Evolutionary conservation across 208 protist species (phyloP).

Genomic region (Endotrypanum monterogeii): DNA sequence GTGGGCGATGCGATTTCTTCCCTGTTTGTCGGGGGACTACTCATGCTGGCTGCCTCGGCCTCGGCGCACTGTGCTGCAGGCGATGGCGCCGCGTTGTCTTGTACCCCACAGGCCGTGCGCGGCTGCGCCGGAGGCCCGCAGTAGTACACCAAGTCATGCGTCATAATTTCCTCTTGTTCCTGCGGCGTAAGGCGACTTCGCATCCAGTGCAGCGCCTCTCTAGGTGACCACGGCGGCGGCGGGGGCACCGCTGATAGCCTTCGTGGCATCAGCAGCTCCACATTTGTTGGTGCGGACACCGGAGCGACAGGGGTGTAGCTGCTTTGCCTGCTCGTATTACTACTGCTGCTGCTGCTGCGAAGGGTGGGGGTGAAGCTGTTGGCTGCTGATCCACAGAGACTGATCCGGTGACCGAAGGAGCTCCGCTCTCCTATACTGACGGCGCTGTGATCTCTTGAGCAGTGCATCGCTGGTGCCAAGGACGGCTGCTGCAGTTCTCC

Average conservation of each 20-base stretch:
- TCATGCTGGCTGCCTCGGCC: not conserved
- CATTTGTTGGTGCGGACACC: not conserved
- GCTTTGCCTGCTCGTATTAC: not conserved
- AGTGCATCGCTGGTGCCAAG: not conserved
- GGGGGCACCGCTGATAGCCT: conserved; percentile 12
- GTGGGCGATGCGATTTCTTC: not conserved
- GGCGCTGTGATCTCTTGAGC: not conserved
- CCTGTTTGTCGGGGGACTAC: not conserved
- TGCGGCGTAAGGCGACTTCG: conserved; percentile 57
- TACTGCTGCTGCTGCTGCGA: conserved; percentile 2
- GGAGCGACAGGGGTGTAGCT: not conserved
- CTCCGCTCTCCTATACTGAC: not conserved
- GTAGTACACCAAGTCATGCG: conserved; percentile 80
- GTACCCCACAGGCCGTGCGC: conserved; percentile 20
- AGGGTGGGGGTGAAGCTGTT: not conserved
- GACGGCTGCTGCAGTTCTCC: not conserved
- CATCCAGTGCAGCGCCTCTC: conserved; percentile 42
- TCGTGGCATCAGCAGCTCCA: not conserved
- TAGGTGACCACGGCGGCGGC: conserved; percentile 45
- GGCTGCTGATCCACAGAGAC: not conserved
- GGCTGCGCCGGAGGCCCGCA: conserved; percentile 57
- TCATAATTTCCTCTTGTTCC: conserved; percentile 80
- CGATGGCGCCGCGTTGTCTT: conserved; percentile 1
- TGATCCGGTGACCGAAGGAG: not conserved
- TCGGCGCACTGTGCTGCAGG: not conserved